Conservation (phyloP, 169 alveolate genomes). For the Plasmodium inui region DNA sequence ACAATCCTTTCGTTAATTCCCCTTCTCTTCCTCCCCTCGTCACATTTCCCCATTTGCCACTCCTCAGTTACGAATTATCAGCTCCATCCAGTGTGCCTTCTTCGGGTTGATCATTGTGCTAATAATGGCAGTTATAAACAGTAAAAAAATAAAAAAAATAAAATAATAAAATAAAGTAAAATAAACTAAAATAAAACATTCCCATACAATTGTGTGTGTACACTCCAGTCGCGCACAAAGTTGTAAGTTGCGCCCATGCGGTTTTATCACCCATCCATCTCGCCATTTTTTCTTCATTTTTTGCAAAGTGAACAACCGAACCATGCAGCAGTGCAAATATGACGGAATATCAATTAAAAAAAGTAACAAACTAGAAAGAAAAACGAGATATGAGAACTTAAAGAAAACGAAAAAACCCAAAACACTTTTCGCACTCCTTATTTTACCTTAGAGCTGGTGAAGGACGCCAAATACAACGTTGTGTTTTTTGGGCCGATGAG, state of each 20-base stretch:
- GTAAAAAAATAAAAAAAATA: conserved; percentile 7
- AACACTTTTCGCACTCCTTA: not conserved
- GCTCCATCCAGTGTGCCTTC: conserved; percentile 66
- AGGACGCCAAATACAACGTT: conserved; percentile 43
- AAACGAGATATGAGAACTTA: not conserved
- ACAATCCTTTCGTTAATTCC: not conserved
- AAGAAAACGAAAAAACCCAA: not conserved
- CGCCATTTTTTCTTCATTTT: not conserved
- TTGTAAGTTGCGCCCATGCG: not conserved
- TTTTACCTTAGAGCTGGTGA: conserved; percentile 32
- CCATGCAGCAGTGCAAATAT: conserved; percentile 22
- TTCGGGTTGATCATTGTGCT: conserved; percentile 41
- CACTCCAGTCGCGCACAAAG: not conserved
- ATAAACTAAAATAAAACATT: not conserved
- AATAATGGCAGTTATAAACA: conserved; percentile 16
- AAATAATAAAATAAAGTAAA: not conserved
- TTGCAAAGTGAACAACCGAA: conserved; percentile 20
- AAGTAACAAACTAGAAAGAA: conserved; percentile 6
- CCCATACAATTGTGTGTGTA: not conserved
- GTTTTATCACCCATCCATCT: not conserved
- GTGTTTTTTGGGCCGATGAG: conserved; percentile 68
- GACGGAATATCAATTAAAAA: conserved; percentile 62
- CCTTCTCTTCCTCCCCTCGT: not conserved
- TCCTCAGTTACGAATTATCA: conserved; percentile 49
- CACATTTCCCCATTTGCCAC: not conserved